Percentiles rank a stretch among this genome's conserved stretches.
Conservation (phyloP, 1,139 yeast genomes). For the Scheffersomyces stambukii region DNA sequence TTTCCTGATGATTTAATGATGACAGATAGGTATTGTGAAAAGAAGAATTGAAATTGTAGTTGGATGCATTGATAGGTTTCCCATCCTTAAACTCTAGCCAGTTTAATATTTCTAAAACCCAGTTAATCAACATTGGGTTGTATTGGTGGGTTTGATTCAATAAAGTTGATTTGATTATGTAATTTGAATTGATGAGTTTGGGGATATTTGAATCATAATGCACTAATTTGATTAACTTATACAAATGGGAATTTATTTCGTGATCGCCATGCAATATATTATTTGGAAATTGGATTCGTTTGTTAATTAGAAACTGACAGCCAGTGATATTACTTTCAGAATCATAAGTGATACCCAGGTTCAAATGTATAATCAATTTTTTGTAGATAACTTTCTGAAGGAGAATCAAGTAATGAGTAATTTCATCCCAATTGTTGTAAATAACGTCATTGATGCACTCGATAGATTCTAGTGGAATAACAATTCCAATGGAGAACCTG, state of each 20-base stretch:
- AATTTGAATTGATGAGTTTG: constrained; percentile 36
- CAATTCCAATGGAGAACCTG: constrained; percentile 46
- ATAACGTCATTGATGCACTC: constrained; percentile 36
- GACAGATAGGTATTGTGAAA: constrained; percentile 6
- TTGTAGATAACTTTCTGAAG: constrained; percentile 37
- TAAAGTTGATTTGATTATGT: constrained; percentile 23
- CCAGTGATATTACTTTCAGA: constrained; percentile 7
- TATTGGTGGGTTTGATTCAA: constrained; percentile 8
- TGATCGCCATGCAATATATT: constrained; percentile 37
- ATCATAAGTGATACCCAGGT: constrained; percentile 10
- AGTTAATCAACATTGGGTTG: constrained; percentile 35
- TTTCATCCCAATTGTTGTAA: constrained; percentile 47
- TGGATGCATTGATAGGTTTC: constrained; percentile 4
- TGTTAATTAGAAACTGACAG: constrained; percentile 28
- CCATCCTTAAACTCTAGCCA: constrained; percentile 66
- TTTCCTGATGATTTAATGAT: too few relatives aligned
- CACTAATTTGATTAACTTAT: constrained; percentile 34
- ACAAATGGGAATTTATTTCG: constrained; percentile 34
- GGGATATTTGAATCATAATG: constrained; percentile 44
- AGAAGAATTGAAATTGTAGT: constrained; percentile 5
- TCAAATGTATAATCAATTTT: constrained; percentile 27
- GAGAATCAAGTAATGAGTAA: constrained; percentile 35
- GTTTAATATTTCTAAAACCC: constrained; percentile 55
- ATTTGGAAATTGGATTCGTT: constrained; percentile 36
- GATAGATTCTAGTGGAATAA: constrained; percentile 40